phyloP scores from a whole-genome alignment of 352 stramenopile genomes.

The Phytophthora pisi region DNA sequence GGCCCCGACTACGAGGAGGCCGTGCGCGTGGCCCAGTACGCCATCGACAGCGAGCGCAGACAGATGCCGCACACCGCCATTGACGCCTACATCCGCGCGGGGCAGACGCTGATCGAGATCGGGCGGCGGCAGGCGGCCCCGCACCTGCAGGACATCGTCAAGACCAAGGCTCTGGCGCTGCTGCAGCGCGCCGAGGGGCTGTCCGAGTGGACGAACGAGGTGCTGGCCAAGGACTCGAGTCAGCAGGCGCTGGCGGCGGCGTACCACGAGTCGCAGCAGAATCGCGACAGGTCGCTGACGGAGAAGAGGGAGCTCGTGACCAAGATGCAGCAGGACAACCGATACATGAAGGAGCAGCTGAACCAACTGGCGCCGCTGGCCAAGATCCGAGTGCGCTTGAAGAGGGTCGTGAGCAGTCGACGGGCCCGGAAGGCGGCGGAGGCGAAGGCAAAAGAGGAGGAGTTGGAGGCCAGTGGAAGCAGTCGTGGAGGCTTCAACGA shows the following conservation, averaged over 20 bases:
- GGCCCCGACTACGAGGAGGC: slow-evolving; percentile 68
- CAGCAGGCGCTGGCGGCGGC: slow-evolving; percentile 49
- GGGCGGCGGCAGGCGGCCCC: slow-evolving; percentile 58
- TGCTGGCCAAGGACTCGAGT: slow-evolving; percentile 43
- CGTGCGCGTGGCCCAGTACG: slow-evolving; percentile 64
- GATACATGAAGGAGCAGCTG: slow-evolving; percentile 60
- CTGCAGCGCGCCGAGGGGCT: slow-evolving; percentile 77
- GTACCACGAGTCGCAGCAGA: slow-evolving; percentile 55
- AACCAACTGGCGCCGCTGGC: slow-evolving; percentile 67
- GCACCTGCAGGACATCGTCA: slow-evolving; percentile 82
- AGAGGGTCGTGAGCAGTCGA: slow-evolving; percentile 49
- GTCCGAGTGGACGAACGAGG: slow-evolving; percentile 61
- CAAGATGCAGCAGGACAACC: slow-evolving; percentile 68
- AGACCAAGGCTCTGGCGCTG: slow-evolving; percentile 77
- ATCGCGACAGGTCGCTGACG: slow-evolving; percentile 41
- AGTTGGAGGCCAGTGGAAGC: slow-evolving; percentile 15
- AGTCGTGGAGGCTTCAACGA: slow-evolving; percentile 28
- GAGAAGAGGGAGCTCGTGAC: slow-evolving; percentile 69
- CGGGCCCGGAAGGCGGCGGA: slow-evolving; percentile 55
- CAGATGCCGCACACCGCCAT: slow-evolving; percentile 72
- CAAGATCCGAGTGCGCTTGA: slow-evolving; percentile 61
- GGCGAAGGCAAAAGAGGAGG: slow-evolving; percentile 6
- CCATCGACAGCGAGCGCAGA: slow-evolving; percentile 71
- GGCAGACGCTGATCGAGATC: slow-evolving; percentile 70
- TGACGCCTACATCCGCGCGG: slow-evolving; percentile 71